phyloP scores from a whole-genome alignment of 768 basidiomycete species.

The Panus rudis region DNA sequence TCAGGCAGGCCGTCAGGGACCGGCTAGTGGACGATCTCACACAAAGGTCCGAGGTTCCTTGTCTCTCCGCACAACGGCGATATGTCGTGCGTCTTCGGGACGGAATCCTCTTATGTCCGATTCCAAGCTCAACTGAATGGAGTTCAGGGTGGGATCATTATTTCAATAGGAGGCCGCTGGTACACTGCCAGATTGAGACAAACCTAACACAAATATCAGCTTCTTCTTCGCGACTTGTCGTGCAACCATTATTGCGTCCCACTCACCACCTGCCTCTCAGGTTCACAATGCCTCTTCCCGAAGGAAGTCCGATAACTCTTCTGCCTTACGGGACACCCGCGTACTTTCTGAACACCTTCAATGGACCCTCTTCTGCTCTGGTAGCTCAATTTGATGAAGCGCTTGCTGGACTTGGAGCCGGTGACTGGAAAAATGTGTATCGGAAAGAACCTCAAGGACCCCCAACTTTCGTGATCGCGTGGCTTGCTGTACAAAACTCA shows the following conservation, averaged over 20 bases:
- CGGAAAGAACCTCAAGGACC: background rate
- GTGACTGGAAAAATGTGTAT: slow-evolving; percentile 34
- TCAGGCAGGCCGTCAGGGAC: slow-evolving; percentile 58
- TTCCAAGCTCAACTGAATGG: slow-evolving; percentile 48
- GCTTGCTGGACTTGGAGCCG: slow-evolving; percentile 55
- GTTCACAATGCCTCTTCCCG: slow-evolving; percentile 32
- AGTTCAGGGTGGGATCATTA: slow-evolving; percentile 56
- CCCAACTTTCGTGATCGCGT: slow-evolving; percentile 54
- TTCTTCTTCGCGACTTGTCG: slow-evolving; percentile 37
- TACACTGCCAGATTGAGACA: slow-evolving; percentile 55
- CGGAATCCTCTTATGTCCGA: slow-evolving; percentile 56
- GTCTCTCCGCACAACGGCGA: slow-evolving; percentile 18
- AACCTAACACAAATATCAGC: slow-evolving; percentile 29
- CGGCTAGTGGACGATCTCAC: slow-evolving; percentile 48
- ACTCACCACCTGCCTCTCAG: slow-evolving; percentile 53
- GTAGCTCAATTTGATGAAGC: slow-evolving; percentile 57
- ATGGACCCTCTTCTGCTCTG: slow-evolving; percentile 57
- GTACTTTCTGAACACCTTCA: slow-evolving; percentile 64
- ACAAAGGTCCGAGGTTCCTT: slow-evolving; percentile 28
- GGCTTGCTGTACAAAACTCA: slow-evolving; percentile 68
- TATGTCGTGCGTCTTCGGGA: slow-evolving; percentile 45
- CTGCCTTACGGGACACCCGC: slow-evolving; percentile 70
- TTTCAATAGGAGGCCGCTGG: slow-evolving; percentile 43
- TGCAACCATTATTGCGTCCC: slow-evolving; percentile 55
- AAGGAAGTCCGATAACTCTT: slow-evolving; percentile 63